These are phyloP conservation scores for Metarhizium guizhouense DNA, from an alignment of 2,329 filamentous ascomycete species.

Conservation along the genomic window DNA sequence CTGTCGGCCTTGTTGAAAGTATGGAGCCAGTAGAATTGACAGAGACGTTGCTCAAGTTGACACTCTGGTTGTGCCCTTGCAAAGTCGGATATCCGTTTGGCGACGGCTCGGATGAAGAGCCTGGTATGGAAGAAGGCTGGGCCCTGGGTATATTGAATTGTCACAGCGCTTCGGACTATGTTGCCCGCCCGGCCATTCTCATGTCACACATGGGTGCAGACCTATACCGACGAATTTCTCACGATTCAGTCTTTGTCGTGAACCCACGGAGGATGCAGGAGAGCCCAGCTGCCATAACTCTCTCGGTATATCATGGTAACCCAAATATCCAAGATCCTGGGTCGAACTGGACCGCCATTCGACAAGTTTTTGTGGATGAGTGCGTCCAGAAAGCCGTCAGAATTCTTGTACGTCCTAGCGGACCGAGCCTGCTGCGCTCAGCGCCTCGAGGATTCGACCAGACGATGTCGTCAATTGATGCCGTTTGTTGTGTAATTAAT, in stretches of 20 bases:
- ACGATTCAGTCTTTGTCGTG: not conserved
- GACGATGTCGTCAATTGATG: not conserved
- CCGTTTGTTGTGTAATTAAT: not conserved
- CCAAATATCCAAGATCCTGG: not conserved
- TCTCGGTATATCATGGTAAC: not conserved
- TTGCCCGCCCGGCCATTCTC: not conserved
- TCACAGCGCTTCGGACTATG: not conserved
- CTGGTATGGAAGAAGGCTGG: not conserved
- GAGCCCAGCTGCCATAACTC: not conserved
- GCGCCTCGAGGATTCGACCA: not conserved
- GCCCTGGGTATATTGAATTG: not conserved
- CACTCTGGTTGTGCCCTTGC: not conserved
- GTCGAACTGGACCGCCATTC: not conserved
- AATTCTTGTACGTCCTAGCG: constrained; percentile 1
- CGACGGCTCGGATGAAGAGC: not conserved
- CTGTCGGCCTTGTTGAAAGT: too few species aligned
- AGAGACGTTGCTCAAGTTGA: not conserved
- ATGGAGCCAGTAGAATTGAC: constrained; percentile 1
- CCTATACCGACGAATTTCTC: not conserved
- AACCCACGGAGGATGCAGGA: not conserved
- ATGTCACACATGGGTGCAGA: not conserved
- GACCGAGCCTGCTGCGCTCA: not conserved
- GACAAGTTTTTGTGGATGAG: not conserved
- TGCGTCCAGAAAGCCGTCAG: not conserved
- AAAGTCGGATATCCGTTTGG: not conserved